Conservation (phyloP, 495 filamentous ascomycete species). For the Aspergillus bridgeri region DNA sequence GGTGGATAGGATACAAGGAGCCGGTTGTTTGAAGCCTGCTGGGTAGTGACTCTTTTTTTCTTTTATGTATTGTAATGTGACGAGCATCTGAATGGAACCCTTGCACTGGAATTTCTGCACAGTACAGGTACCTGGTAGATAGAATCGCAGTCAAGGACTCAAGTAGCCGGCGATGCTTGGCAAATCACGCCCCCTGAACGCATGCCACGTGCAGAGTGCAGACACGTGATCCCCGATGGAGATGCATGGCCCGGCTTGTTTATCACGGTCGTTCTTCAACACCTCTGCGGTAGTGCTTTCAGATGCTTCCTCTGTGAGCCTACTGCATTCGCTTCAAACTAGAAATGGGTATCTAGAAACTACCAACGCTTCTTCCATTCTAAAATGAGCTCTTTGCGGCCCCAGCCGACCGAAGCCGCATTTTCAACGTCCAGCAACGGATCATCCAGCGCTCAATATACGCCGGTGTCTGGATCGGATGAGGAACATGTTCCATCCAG, state of each 20-base stretch:
- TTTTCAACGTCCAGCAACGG: slow-evolving; percentile 26
- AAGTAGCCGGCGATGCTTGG: not conserved
- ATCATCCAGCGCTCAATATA: slow-evolving; percentile 32
- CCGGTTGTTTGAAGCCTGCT: too few relatives aligned
- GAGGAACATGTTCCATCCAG: slow-evolving; percentile 23
- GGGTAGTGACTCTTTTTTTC: not conserved
- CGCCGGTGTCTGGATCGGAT: slow-evolving; percentile 34
- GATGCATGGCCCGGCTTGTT: not conserved
- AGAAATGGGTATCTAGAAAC: not conserved
- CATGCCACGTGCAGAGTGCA: not conserved
- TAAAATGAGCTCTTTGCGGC: slow-evolving; percentile 27
- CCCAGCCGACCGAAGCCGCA: slow-evolving; percentile 24
- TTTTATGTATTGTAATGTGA: not conserved
- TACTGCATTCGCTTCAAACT: not conserved
- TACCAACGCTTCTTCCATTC: not conserved
- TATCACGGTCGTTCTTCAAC: not conserved
- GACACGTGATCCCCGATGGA: not conserved
- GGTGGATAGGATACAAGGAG: not conserved
- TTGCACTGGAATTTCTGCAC: not conserved
- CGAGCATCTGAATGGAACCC: not conserved
- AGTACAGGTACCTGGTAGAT: too few relatives aligned
- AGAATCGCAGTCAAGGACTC: too few relatives aligned
- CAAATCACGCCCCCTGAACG: not conserved
- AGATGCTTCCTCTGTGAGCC: not conserved
- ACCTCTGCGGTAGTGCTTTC: not conserved